Percentiles rank a stretch among this genome's conserved stretches.
phyloP scores from a whole-genome alignment of 1,284 basidiomycete species.

The Cryptococcus maquisensis region DNA sequence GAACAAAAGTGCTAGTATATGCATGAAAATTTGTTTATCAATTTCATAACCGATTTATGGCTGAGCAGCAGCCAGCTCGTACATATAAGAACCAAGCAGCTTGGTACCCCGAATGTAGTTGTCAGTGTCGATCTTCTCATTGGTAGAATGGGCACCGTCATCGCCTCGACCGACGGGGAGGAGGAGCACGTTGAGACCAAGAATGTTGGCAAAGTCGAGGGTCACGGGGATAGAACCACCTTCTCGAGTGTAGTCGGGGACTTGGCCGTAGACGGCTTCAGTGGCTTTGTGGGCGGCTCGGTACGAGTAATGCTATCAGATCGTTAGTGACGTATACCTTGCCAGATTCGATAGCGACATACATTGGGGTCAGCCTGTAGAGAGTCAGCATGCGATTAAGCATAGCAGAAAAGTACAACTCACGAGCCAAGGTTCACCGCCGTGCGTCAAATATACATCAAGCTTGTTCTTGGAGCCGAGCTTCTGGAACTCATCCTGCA shows the following conservation, averaged over 20 bases:
- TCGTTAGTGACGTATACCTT: background rate
- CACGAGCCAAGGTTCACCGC: slow-evolving; percentile 83
- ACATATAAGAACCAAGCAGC: slow-evolving; percentile 75
- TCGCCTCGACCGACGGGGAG: slow-evolving; percentile 91
- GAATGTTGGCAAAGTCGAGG: slow-evolving; percentile 85
- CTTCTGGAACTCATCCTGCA: slow-evolving; percentile 76
- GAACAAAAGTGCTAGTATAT: background rate
- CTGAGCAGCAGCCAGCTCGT: slow-evolving; percentile 60
- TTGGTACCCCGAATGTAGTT: slow-evolving; percentile 85
- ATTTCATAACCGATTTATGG: slow-evolving; percentile 2
- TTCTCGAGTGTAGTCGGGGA: slow-evolving; percentile 86
- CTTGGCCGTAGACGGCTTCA: slow-evolving; percentile 71
- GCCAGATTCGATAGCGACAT: background rate
- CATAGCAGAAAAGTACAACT: slow-evolving; percentile 6
- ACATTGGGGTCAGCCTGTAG: background rate
- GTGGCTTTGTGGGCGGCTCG: slow-evolving; percentile 75
- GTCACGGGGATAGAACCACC: slow-evolving; percentile 94
- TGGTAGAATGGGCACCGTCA: slow-evolving; percentile 81
- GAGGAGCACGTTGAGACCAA: slow-evolving; percentile 68
- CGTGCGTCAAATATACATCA: slow-evolving; percentile 65
- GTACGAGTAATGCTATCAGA: slow-evolving; percentile 79
- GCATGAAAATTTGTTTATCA: background rate
- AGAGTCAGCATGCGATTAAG: background rate
- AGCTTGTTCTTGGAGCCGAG: slow-evolving; percentile 76
- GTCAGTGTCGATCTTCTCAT: slow-evolving; percentile 89